Base-by-base conservation (phyloP, 306 rosid genomes). In the Malus fusca region DNA sequence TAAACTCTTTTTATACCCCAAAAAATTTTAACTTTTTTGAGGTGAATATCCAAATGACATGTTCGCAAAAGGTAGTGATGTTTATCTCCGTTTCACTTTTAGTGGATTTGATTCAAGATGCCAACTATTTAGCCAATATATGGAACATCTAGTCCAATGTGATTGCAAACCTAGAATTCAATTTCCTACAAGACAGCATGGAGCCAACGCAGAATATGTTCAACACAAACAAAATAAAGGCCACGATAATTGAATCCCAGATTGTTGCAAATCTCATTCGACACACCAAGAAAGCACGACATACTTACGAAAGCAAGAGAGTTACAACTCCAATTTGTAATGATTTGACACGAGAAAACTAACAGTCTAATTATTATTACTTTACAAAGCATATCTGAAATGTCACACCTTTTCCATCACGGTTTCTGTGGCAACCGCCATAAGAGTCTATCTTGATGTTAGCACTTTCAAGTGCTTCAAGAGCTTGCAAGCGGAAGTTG, bases 401-500 rank as follows among this genome's bases (percentile, higher is more conserved):
- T 28, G 65, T 59, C 11, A 35, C 73, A 93, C 98, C 98, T 73
- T 71, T 87, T 88, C 88, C 98, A 77, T 89, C 89, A 68, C 64
- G 98, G 82, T 89, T 96, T 80, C 97, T 87, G 77, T 88, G 97
- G 86, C 99, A 96, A 83, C 87, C 89, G 56, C 99, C 99, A 81
- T 90, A 96, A 56, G 99, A 96, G 82, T 89, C 98, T 71, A 96
- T 88, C 68, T 79, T 84, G 77, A 90, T 17, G 10, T 87, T 85
- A 23, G 69, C 25, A 78, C 82, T 88, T 81, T 89, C 98, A 78
- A 96, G 98, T 66, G 87, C 92, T 85, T 92, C 96, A 77, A 96
- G 97, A 84, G 97, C 99, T 82, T 89, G 91, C 90, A 96, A 67
- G 72, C 99, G 97, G 75, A 96, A 96, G 88, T 90, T 96, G 77